These are phyloP conservation scores for Akebia trifoliata DNA, from an alignment of 164 flowering plant genomes.

Conservation along the genomic window DNA sequence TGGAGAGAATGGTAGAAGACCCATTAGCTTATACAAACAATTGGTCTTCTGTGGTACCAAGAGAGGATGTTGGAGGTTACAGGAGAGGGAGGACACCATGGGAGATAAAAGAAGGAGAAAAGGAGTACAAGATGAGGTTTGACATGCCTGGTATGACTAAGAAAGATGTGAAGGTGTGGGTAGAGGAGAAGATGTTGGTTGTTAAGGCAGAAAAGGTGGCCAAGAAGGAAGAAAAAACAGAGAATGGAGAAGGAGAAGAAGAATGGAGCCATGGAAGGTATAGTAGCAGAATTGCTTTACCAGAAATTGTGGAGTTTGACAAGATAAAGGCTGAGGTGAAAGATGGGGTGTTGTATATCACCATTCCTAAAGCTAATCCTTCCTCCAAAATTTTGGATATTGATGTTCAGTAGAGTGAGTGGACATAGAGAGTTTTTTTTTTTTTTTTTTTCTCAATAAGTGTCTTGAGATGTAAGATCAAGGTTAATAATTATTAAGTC, in stretches of 20 bases:
- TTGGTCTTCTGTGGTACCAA: conserved; percentile 24
- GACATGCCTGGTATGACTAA: conserved; percentile 93
- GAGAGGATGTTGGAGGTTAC: conserved; percentile 33
- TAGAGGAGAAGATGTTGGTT: conserved; percentile 81
- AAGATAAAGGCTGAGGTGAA: conserved; percentile 73
- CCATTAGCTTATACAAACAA: conserved; percentile 38
- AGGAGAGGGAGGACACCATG: conserved; percentile 77
- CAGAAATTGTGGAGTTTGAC: conserved; percentile 70
- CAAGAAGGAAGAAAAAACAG: conserved; percentile 14
- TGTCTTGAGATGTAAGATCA: not conserved
- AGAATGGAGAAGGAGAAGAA: conserved; percentile 18
- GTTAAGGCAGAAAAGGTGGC: conserved; percentile 56
- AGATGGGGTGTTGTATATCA: conserved; percentile 78
- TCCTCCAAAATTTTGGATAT: conserved; percentile 45
- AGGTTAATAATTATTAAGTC: too few relatives aligned
- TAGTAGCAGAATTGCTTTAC: conserved; percentile 60
- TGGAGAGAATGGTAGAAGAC: conserved; percentile 75
- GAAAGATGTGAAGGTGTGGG: conserved; percentile 73
- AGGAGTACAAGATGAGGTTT: conserved; percentile 66
- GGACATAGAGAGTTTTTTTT: too few relatives aligned
- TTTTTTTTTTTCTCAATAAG: not conserved
- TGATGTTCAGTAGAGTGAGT: conserved; percentile 34
- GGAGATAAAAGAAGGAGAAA: conserved; percentile 72
- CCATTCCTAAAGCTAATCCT: conserved; percentile 49
- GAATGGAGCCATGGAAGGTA: conserved; percentile 67